Percentiles rank a stretch among this genome's conserved stretches.
Conservation (phyloP, 495 filamentous ascomycete genomes). For the Penicillium crystallinum region DNA sequence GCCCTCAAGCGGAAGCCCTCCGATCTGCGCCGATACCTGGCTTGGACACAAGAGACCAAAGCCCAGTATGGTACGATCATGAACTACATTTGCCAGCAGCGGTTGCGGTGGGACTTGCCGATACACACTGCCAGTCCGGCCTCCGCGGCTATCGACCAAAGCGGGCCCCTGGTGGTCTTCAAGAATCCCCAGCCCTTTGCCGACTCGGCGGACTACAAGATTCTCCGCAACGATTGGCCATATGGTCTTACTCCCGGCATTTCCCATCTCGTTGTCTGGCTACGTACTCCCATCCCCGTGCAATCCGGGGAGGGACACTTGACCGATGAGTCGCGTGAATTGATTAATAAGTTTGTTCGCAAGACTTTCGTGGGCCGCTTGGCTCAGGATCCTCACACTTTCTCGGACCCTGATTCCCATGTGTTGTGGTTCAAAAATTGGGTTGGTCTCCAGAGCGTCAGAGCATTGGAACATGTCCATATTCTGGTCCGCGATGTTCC, state of each 20-base stretch:
- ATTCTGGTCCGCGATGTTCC: slow-evolving; percentile 60
- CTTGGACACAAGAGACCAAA: slow-evolving; percentile 68
- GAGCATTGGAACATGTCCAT: slow-evolving; percentile 74
- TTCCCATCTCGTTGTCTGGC: slow-evolving; percentile 56
- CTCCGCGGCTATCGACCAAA: slow-evolving; percentile 10
- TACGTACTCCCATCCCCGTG: slow-evolving; percentile 48
- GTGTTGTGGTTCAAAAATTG: slow-evolving; percentile 96
- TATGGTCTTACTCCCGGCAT: slow-evolving; percentile 72
- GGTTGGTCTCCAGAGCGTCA: slow-evolving; percentile 81
- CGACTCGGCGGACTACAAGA: slow-evolving; percentile 64
- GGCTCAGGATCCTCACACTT: slow-evolving; percentile 27
- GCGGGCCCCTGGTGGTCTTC: slow-evolving; percentile 27
- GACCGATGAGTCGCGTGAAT: slow-evolving; percentile 57
- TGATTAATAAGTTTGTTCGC: slow-evolving; percentile 63
- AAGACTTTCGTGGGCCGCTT: slow-evolving; percentile 59
- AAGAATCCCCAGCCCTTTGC: slow-evolving; percentile 57
- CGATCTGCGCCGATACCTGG: slow-evolving; percentile 76
- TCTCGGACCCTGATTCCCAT: slow-evolving; percentile 42
- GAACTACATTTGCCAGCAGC: slow-evolving; percentile 66
- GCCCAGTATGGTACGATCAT: slow-evolving; percentile 69
- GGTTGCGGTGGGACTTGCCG: slow-evolving; percentile 62
- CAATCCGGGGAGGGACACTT: slow-evolving; percentile 60
- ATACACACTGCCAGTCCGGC: neutral
- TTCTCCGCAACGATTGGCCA: slow-evolving; percentile 87
- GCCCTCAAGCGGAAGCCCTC: slow-evolving; percentile 77